Percentiles rank a stretch among this genome's conserved stretches.
Evolutionary conservation across 2,329 filamentous ascomycete genomes (phyloP).

Genomic region (Paecilomyces sp.): DNA sequence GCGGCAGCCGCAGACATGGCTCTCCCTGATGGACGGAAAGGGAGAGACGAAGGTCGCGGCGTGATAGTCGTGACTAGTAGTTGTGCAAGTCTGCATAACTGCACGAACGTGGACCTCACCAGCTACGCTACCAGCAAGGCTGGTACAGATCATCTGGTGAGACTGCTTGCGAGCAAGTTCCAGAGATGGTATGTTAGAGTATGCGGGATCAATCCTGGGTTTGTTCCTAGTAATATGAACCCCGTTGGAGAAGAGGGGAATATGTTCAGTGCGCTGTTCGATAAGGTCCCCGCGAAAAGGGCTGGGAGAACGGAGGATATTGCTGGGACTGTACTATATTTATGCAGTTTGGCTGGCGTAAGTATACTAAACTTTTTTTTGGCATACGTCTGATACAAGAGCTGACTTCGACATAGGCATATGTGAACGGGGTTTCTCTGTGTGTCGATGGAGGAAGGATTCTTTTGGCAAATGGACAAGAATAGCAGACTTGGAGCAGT

Average conservation of each 20-base stretch:
- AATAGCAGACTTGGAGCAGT: conserved; percentile 6
- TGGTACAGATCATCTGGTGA: conserved; percentile 46
- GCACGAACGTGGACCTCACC: conserved; percentile 46
- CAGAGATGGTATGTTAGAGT: conserved; percentile 37
- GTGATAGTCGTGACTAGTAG: conserved; percentile 45
- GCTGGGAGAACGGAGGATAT: conserved; percentile 36
- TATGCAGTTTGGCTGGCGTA: conserved; percentile 35
- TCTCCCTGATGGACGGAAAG: conserved; percentile 15
- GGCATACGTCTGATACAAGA: too few relatives aligned
- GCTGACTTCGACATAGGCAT: conserved; percentile 18
- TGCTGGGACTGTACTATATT: conserved; percentile 36
- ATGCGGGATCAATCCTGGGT: conserved; percentile 40
- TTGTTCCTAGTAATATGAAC: conserved; percentile 41
- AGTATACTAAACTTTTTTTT: conserved; percentile 7
- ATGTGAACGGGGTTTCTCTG: conserved; percentile 33
- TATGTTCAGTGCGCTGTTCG: conserved; percentile 35
- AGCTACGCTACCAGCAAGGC: conserved; percentile 48
- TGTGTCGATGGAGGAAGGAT: conserved; percentile 35
- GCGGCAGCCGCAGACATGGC: conserved; percentile 22
- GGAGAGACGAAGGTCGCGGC: conserved; percentile 36
- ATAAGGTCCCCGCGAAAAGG: conserved; percentile 33
- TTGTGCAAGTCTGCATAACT: conserved; percentile 48
- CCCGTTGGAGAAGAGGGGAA: conserved; percentile 34
- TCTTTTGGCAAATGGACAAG: conserved; percentile 35
- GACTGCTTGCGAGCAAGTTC: conserved; percentile 44